phyloP scores from a whole-genome alignment of 352 stramenopile species.

The Phytopythium delawarense region DNA sequence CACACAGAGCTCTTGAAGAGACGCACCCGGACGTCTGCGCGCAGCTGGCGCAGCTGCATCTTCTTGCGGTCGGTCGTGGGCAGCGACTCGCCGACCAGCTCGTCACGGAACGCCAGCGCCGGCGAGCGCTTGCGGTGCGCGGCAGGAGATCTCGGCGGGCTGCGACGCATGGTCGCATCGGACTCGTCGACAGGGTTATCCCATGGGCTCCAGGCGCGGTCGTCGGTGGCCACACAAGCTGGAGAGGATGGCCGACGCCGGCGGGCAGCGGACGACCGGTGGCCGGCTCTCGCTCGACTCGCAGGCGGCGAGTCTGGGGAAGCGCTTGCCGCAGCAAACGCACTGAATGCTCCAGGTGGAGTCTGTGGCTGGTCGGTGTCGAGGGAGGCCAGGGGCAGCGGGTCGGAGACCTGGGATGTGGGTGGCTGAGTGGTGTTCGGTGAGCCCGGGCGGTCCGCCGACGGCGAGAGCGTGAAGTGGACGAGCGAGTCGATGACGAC shows the following conservation, averaged over 20 bases:
- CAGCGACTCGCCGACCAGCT: slow-evolving; percentile 6
- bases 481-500: slow-evolving; percentile 56
- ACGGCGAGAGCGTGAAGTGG: slow-evolving; percentile 29
- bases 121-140: background rate
- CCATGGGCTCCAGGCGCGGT: slow-evolving; percentile 1
- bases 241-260: slow-evolving; percentile 9
- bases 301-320: background rate
- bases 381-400: background rate
- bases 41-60: slow-evolving; percentile 39
- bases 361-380: background rate
- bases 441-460: slow-evolving; percentile 6
- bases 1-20: background rate
- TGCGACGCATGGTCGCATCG: background rate
- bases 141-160: slow-evolving; percentile 4
- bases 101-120: slow-evolving; percentile 5
- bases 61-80: slow-evolving; percentile 46
- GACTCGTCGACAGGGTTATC: background rate
- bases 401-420: background rate
- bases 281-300: background rate
- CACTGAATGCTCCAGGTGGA: background rate
- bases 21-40: slow-evolving; percentile 40
- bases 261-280: background rate
- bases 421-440: background rate
- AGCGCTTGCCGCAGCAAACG: background rate
- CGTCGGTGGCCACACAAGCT: slow-evolving; percentile 9